These are phyloP conservation scores for Neckera pumila DNA, from an alignment of 225 moss, liverwort and hornwort genomes.

Conservation along the genomic window DNA sequence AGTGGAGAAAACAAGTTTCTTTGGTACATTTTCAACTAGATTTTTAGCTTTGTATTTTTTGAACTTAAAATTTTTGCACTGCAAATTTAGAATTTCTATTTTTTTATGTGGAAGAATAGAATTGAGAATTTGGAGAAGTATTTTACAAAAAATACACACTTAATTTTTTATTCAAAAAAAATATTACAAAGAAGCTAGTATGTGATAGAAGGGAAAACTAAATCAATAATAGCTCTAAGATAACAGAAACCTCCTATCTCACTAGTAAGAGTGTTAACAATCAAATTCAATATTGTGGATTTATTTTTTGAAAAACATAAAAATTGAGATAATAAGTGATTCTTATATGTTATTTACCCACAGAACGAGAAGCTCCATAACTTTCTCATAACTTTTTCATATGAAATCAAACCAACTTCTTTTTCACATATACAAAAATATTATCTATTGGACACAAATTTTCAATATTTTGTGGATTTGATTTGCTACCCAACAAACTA, in stretches of 20 bases:
- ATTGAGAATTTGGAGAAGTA: rapidly evolving
- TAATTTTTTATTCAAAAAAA: neutral
- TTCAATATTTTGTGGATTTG: neutral
- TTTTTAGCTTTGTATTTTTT: neutral
- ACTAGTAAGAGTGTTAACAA: neutral
- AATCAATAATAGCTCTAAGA: neutral
- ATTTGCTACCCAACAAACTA: neutral
- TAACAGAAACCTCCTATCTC: neutral
- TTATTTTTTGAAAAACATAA: neutral
- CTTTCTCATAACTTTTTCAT: too few relatives aligned
- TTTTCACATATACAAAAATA: rapidly evolving
- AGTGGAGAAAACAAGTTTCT: neutral
- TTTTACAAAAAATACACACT: neutral
- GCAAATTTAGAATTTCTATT: neutral
- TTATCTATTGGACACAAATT: neutral
- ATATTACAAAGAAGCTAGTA: rapidly evolving
- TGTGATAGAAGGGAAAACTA: neutral
- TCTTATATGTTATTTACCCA: rapidly evolving
- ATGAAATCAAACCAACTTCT: neutral
- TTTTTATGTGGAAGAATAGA: neutral
- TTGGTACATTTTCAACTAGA: neutral
- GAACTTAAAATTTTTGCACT: neutral
- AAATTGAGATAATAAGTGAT: neutral
- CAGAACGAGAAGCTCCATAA: neutral
- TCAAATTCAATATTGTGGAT: neutral